phyloP scores from a whole-genome alignment of 73 alveolate species.

The Urostyla sp. region DNA sequence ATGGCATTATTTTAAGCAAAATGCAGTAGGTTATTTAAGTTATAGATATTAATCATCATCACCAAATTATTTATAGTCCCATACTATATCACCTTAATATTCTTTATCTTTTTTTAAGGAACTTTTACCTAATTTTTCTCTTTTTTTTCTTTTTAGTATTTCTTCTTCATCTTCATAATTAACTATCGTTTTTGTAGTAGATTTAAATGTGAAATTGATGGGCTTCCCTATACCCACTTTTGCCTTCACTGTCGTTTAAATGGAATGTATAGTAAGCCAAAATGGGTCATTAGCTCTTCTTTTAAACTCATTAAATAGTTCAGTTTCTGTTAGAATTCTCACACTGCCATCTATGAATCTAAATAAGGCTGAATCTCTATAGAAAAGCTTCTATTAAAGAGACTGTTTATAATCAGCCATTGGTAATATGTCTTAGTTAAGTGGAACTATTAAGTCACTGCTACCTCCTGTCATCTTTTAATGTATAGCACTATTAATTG shows the following conservation, averaged over 20 bases:
- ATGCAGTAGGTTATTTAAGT: slow-evolving; percentile 12
- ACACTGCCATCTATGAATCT: slow-evolving; percentile 41
- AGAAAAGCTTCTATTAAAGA: slow-evolving; percentile 14
- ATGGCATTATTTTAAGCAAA: slow-evolving; percentile 45
- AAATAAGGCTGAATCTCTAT: slow-evolving; percentile 43
- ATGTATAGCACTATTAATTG: background rate
- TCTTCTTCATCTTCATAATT: background rate
- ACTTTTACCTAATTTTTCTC: background rate
- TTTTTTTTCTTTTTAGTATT: background rate
- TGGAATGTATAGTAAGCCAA: slow-evolving; percentile 29
- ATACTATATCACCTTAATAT: slow-evolving; percentile 44
- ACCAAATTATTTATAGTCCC: slow-evolving; percentile 24
- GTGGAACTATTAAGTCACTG: background rate
- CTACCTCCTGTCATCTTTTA: background rate
- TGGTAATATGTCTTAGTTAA: background rate
- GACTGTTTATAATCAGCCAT: background rate
- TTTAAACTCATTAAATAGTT: slow-evolving; percentile 53
- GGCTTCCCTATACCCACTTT: slow-evolving; percentile 59
- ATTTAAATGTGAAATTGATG: slow-evolving; percentile 20
- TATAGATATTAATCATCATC: background rate
- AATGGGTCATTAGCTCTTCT: slow-evolving; percentile 46
- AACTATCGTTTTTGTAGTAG: slow-evolving; percentile 27
- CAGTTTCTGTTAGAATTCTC: slow-evolving; percentile 57
- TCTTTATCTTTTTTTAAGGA: background rate
- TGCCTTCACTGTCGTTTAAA: slow-evolving; percentile 30